phyloP scores from a whole-genome alignment of 1,139 yeast species.

The Blastobotrys malaysiensis region DNA sequence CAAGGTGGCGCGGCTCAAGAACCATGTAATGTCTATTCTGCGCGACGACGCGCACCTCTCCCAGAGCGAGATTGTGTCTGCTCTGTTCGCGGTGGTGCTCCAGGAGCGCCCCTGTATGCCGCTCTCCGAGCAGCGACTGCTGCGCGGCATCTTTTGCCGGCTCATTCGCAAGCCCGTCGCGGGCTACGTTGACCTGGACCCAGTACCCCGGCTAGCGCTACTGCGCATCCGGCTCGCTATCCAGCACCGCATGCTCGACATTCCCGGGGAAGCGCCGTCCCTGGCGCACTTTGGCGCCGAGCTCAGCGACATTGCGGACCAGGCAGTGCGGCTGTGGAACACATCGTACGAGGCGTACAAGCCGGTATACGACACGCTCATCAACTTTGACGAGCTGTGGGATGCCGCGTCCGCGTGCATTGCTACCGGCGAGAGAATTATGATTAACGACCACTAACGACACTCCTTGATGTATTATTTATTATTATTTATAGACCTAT shows the following conservation, averaged over 20 bases:
- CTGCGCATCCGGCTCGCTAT: constrained; percentile 19
- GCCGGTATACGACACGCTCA: constrained; percentile 21
- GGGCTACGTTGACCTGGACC: constrained; percentile 11
- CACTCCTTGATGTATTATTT: background rate
- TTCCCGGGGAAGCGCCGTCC: background rate
- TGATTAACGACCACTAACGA: background rate
- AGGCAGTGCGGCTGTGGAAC: constrained; percentile 20
- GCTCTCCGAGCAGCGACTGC: constrained; percentile 15
- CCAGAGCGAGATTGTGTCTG: constrained; percentile 12
- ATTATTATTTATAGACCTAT: background rate
- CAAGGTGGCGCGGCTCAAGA: constrained; percentile 19
- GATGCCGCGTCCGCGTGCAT: background rate
- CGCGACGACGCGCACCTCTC: constrained; percentile 11
- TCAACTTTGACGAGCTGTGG: constrained; percentile 17
- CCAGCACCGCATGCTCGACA: constrained; percentile 14
- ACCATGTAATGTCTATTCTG: constrained; percentile 14
- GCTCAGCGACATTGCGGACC: constrained; percentile 16
- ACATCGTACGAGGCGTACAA: constrained; percentile 19
- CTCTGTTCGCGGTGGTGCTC: constrained; percentile 15
- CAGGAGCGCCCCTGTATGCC: constrained; percentile 21
- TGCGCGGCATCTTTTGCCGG: constrained; percentile 17
- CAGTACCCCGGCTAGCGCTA: constrained; percentile 21
- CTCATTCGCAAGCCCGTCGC: constrained; percentile 12
- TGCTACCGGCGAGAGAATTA: background rate
- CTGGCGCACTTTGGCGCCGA: constrained; percentile 19